Percentiles rank a stretch among this genome's conserved stretches.
Evolutionary conservation across 768 basidiomycete species (phyloP).

Genomic region (Suillus weaverae): DNA sequence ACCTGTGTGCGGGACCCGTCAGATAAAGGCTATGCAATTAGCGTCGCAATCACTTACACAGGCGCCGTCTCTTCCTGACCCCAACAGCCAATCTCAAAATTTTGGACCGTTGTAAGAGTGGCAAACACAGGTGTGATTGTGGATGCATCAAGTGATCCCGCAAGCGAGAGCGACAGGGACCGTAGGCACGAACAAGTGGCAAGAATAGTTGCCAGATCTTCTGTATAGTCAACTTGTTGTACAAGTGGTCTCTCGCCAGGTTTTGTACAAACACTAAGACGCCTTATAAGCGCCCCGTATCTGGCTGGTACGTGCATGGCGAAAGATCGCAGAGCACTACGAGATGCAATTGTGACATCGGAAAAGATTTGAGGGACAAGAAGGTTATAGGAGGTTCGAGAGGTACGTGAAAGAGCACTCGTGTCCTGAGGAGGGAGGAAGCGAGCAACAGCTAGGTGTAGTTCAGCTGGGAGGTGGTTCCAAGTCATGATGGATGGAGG

Average conservation of each 20-base stretch:
- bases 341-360: conserved; percentile 50
- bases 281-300: conserved; percentile 53
- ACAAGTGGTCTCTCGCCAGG: conserved; percentile 30
- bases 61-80: conserved; percentile 36
- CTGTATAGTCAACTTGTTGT: conserved; percentile 37
- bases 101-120: conserved; percentile 16
- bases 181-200: conserved; percentile 46
- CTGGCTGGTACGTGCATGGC: conserved; percentile 53
- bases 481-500: conserved; percentile 34
- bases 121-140: conserved; percentile 23
- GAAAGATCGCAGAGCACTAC: conserved; percentile 51
- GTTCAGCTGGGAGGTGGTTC: conserved; percentile 62
- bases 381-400: conserved; percentile 49
- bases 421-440: conserved; percentile 46
- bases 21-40: conserved; percentile 11
- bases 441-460: conserved; percentile 59
- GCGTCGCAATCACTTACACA: conserved; percentile 31
- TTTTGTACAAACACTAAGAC: conserved; percentile 48
- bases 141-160: conserved; percentile 22
- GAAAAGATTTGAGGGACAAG: conserved; percentile 62
- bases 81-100: conserved; percentile 23
- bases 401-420: conserved; percentile 48
- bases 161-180: conserved; percentile 28
- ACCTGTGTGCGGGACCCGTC: conserved; percentile 14
- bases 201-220: conserved; percentile 52